These are phyloP conservation scores for Stephania cephalantha DNA, from an alignment of 164 flowering plant species.

Conservation along the genomic window DNA sequence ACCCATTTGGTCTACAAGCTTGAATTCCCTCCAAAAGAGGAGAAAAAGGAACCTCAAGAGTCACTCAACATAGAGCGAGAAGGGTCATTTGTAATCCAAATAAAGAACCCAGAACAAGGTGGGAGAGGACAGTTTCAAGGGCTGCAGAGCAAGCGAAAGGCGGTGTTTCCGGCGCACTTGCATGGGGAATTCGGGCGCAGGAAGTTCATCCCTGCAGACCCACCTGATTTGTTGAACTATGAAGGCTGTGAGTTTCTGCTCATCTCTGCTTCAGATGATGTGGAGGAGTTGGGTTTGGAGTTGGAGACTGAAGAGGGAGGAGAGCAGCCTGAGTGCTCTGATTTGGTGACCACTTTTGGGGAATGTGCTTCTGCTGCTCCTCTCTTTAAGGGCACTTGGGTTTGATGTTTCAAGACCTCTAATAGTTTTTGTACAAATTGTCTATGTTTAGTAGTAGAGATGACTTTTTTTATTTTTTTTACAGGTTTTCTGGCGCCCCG, in stretches of 20 bases:
- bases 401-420: conserved; percentile 10
- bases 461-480: no score
- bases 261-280: conserved; percentile 66
- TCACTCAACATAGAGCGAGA: conserved; percentile 48
- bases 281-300: conserved; percentile 71
- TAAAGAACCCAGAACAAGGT: conserved; percentile 61
- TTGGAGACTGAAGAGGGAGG: conserved; percentile 25
- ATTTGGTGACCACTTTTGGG: conserved; percentile 42
- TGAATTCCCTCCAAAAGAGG: conserved; percentile 46
- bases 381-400: conserved; percentile 46
- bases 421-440: background rate
- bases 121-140: conserved; percentile 31
- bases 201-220: conserved; percentile 46
- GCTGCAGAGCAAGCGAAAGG: conserved; percentile 54
- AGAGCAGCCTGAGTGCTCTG: conserved; percentile 25
- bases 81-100: conserved; percentile 65
- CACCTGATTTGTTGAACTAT: conserved; percentile 70
- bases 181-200: conserved; percentile 47
- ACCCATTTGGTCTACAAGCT: conserved; percentile 80
- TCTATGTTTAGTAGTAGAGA: no score
- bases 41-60: conserved; percentile 46
- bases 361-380: conserved; percentile 31
- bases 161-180: conserved; percentile 61
- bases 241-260: conserved; percentile 81
- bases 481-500: no score